Conservation (phyloP, 306 rosid species). For the Hippophae rhamnoides region DNA sequence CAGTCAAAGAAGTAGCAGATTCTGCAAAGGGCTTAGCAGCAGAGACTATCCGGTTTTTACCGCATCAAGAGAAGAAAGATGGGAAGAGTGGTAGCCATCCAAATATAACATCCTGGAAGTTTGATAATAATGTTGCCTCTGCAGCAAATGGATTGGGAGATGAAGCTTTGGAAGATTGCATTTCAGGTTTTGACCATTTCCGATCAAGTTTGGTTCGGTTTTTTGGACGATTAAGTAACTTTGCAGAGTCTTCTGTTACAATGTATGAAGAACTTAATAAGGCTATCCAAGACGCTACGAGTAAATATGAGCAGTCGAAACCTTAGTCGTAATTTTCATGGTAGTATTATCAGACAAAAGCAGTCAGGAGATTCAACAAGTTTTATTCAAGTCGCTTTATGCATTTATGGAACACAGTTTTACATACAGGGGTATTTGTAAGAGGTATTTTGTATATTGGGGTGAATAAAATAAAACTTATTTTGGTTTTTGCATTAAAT, state of each 20-base stretch:
- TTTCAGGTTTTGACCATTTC: constrained; percentile 50
- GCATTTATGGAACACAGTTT: constrained; percentile 11
- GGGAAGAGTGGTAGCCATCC: constrained; percentile 32
- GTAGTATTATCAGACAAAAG: constrained; percentile 6
- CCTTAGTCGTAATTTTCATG: constrained; percentile 29
- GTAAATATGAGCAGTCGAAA: constrained; percentile 15
- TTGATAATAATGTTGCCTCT: constrained; percentile 35
- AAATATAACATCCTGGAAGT: constrained; percentile 30
- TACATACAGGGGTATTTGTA: constrained; percentile 23
- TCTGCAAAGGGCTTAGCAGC: constrained; percentile 52
- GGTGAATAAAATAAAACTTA: constrained; percentile 16
- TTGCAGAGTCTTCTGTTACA: constrained; percentile 50
- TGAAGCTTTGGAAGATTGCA: constrained; percentile 44
- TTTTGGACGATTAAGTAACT: constrained; percentile 36
- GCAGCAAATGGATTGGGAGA: constrained; percentile 33
- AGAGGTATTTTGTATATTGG: constrained; percentile 35
- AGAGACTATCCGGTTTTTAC: constrained; percentile 50
- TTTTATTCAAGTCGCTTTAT: constrained; percentile 2
- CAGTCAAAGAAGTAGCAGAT: constrained; percentile 44
- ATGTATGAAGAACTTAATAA: constrained; percentile 46
- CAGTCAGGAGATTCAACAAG: constrained; percentile 3
- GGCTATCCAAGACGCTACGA: constrained; percentile 33
- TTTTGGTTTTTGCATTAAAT: constrained; percentile 10
- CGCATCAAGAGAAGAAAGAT: constrained; percentile 60
- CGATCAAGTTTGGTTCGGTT: constrained; percentile 47